Evolutionary conservation across 306 rosid genomes (phyloP), one percentile per base, ranked within the genome.

Genomic region (Rosa persica): DNA sequence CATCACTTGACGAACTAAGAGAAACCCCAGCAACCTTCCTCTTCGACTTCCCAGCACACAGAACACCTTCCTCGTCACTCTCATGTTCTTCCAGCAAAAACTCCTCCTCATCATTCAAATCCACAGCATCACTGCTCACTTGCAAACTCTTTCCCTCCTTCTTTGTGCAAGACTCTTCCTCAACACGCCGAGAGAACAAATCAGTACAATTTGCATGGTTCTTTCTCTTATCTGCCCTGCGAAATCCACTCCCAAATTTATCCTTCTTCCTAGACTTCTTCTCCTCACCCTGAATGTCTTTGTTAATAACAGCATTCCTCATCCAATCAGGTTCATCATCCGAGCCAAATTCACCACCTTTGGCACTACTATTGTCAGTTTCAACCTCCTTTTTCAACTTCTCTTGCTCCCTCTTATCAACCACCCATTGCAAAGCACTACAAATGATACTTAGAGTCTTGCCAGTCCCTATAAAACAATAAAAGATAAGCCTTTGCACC

Each of bases 311-410:
- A 75, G 90, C 91, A 68, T 85, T 81, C 73, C 91, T 88, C 92
- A 94, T 84, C 97, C 98, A 92, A 84, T 94, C 97, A 74, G 98
- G 98, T 48, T 92, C 98, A 55, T 89, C 96, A 82, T 92, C 97
- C 10, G 87, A 89, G 72, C 84, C 89, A 67, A 22, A 12, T 19
- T 67, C 75, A 17, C 76, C 86, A 4, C 43, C 72, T 72, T 72
- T 81, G 20, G 61, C 88, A 44, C 27, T 5, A 74, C 72, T 79
- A 36, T 76, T 75, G 71, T 79, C 80, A 70, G 69, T 52, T 9
- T 75, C 85, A 57, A 73, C 80, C 60, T 23, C 67, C 10, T 75
- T 67, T 70, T 84, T 83, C n/a, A 68, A 72, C 38, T 84, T 83
- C 61, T 81, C 79, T 51, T 78, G 87, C 57, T 74, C 70, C 84